Conservation (phyloP, 495 filamentous ascomycete genomes). For the Trichoderma asperelloides region DNA sequence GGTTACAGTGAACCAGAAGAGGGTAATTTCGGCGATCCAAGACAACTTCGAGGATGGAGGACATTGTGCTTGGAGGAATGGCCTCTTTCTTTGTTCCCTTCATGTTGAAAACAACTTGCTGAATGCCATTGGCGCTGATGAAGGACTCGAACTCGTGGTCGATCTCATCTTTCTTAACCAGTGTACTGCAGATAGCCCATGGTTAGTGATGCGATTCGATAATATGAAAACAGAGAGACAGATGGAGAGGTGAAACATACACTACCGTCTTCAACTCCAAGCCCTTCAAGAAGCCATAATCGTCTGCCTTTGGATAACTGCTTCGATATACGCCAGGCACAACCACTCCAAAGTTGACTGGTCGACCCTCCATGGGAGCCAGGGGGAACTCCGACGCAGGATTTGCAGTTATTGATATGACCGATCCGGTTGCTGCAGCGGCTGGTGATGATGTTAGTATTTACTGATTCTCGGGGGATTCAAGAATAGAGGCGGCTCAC, state of each 20-base stretch:
- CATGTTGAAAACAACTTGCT: slow-evolving; percentile 61
- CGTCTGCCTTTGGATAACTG: slow-evolving; percentile 55
- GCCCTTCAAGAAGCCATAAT: slow-evolving; percentile 53
- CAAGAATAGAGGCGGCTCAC: neutral
- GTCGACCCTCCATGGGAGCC: slow-evolving; percentile 25
- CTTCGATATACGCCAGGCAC: slow-evolving; percentile 65
- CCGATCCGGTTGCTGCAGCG: neutral
- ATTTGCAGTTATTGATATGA: neutral
- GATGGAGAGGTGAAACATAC: slow-evolving; percentile 33
- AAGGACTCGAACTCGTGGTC: slow-evolving; percentile 51
- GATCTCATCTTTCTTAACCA: slow-evolving; percentile 56
- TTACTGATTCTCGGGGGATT: neutral
- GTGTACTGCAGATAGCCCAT: slow-evolving; percentile 47
- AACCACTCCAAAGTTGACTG: slow-evolving; percentile 59
- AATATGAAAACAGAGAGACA: neutral
- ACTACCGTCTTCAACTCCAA: slow-evolving; percentile 67
- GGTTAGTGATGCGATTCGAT: slow-evolving; percentile 14
- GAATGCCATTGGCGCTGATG: slow-evolving; percentile 51
- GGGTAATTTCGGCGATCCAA: slow-evolving; percentile 61
- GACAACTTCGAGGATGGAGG: slow-evolving; percentile 52
- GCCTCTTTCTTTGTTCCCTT: slow-evolving; percentile 65
- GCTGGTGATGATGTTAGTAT: neutral
- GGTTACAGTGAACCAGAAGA: slow-evolving; percentile 78
- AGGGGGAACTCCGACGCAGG: neutral
- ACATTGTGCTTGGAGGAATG: slow-evolving; percentile 54